Percentiles rank a stretch among this genome's conserved stretches.
These are phyloP conservation scores for Neofusicoccum sp. DNA, from an alignment of 2,329 filamentous ascomycete genomes.

Conservation along the genomic window DNA sequence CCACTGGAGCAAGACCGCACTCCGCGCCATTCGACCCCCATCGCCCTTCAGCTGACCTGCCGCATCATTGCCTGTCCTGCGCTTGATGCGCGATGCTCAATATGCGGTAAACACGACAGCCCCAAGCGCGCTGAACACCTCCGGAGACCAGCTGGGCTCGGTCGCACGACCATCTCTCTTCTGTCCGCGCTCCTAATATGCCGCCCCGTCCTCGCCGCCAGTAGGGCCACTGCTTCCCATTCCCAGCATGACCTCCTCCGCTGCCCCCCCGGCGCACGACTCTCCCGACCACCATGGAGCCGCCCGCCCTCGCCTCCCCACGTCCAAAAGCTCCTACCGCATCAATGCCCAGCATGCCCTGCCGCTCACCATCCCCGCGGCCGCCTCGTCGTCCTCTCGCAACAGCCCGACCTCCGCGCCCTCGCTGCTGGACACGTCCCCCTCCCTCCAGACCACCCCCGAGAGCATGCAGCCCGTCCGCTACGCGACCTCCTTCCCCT, in stretches of 20 bases:
- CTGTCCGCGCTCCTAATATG: constrained; percentile 20
- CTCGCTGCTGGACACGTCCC: constrained; percentile 48
- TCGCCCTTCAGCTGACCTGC: constrained; percentile 23
- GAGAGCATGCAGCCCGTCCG: constrained; percentile 62
- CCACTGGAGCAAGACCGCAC: constrained; percentile 21
- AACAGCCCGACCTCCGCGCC: constrained; percentile 44
- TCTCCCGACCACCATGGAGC: constrained; percentile 21
- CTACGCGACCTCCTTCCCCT: constrained; percentile 54
- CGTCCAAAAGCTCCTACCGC: constrained; percentile 14
- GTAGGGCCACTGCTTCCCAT: constrained; percentile 19
- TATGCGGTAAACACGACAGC: constrained; percentile 24
- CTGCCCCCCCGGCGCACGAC: constrained; percentile 12
- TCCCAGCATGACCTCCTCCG: constrained; percentile 22
- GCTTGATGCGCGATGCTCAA: constrained; percentile 23
- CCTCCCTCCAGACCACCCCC: constrained; percentile 68
- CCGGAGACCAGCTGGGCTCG: constrained; percentile 21
- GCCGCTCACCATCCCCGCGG: constrained; percentile 19
- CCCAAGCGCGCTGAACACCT: constrained; percentile 17
- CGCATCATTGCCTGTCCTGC: constrained; percentile 23
- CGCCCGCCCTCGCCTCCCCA: constrained; percentile 14
- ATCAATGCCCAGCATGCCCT: constrained; percentile 10
- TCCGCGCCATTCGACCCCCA: constrained; percentile 21
- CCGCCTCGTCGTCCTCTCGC: constrained; percentile 34
- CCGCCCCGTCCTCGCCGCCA: constrained; percentile 20
- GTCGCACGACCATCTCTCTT: constrained; percentile 22